A percentile compares a stretch with the other conserved stretches of the same genome.
phyloP scores from a whole-genome alignment of 257 asterid genomes.

The Nicotiana paniculata region DNA sequence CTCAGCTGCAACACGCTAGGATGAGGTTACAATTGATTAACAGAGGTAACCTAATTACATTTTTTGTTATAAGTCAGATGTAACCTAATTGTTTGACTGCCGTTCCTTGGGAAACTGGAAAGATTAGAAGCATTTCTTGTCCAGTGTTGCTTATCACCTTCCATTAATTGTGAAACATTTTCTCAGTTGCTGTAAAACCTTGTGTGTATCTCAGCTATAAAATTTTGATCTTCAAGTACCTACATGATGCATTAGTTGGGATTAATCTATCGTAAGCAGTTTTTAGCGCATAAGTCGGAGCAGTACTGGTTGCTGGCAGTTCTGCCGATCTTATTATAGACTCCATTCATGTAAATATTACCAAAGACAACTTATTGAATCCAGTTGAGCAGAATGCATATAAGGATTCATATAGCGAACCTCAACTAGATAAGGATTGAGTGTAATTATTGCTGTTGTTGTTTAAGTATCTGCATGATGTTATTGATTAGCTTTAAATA shows the following conservation, averaged over 20 bases:
- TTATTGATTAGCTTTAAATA: too few species aligned
- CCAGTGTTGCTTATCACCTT: background rate
- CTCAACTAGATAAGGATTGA: background rate
- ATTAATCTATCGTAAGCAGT: background rate
- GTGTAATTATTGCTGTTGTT: background rate
- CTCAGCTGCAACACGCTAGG: background rate
- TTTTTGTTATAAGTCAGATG: background rate
- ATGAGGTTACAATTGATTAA: slow-evolving; percentile 2
- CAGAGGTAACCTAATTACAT: background rate
- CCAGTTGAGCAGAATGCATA: background rate
- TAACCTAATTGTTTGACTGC: background rate
- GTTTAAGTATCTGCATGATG: background rate
- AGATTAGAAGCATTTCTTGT: background rate
- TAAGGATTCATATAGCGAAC: background rate
- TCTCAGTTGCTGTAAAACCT: background rate
- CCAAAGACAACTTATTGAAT: background rate
- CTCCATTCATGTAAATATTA: background rate
- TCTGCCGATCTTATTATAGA: background rate
- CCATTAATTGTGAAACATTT: background rate
- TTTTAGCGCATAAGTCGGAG: background rate
- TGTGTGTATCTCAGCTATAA: background rate
- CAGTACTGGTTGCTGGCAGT: background rate
- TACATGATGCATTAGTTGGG: background rate
- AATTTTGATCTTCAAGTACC: background rate
- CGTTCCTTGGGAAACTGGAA: background rate